Evolutionary conservation across 1,139 yeast genomes (phyloP).

Genomic region (Petasospora rhodanensis): DNA sequence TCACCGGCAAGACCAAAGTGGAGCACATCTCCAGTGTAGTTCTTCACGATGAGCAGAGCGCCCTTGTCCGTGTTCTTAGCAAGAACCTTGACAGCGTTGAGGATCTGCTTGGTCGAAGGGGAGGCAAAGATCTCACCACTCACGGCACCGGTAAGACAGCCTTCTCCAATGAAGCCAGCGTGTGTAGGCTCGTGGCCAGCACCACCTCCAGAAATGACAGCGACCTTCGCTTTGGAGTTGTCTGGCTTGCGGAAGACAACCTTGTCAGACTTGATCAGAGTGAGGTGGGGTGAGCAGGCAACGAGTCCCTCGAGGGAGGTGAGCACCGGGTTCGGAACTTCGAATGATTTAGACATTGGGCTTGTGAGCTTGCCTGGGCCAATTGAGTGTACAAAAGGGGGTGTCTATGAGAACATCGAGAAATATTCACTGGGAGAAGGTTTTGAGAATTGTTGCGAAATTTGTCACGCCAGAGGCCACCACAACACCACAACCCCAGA

Average conservation of each 20-base stretch:
- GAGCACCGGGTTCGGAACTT: conserved; percentile 53
- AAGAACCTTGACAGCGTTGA: conserved; percentile 51
- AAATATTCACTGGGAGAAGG: too few species aligned
- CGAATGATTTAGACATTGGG: conserved; percentile 34
- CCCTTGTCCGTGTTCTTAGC: conserved; percentile 52
- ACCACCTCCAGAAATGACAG: conserved; percentile 87
- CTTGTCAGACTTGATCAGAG: conserved; percentile 60
- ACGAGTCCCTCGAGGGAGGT: conserved; percentile 65
- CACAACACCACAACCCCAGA: too few species aligned
- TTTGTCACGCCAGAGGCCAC: too few species aligned
- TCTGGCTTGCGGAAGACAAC: conserved; percentile 50
- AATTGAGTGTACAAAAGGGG: too few species aligned
- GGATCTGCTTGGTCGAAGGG: conserved; percentile 84
- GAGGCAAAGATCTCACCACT: conserved; percentile 88
- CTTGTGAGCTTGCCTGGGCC: too few species aligned
- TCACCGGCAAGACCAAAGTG: conserved; percentile 92
- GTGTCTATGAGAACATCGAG: too few species aligned
- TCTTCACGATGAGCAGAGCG: conserved; percentile 73
- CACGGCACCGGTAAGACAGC: conserved; percentile 81
- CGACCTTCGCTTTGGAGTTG: conserved; percentile 42
- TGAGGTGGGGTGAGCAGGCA: conserved; percentile 61
- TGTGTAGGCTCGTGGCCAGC: conserved; percentile 95
- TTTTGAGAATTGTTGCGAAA: too few species aligned
- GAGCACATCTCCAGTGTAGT: conserved; percentile 89
- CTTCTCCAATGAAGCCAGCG: conserved; percentile 84